Evolutionary conservation across 257 asterid species (phyloP).

Genomic region (Phtheirospermum japonicum): DNA sequence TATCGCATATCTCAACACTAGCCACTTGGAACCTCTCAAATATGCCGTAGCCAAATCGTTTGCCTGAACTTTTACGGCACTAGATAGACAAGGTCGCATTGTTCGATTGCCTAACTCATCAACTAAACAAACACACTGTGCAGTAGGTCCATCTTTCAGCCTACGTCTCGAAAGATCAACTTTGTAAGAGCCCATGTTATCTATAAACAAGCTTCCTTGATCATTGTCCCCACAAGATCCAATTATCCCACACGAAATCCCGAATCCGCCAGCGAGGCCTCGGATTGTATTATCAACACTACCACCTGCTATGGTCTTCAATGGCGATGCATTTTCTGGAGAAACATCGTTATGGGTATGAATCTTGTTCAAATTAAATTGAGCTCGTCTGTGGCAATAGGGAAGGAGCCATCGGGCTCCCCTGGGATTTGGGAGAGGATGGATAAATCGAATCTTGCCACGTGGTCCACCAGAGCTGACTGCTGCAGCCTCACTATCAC

Average conservation of each 20-base stretch:
- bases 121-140: slow-evolving; percentile 98
- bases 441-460: slow-evolving; percentile 76
- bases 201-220: slow-evolving; percentile 69
- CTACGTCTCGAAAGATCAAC: slow-evolving; percentile 80
- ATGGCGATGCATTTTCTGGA: slow-evolving; percentile 40
- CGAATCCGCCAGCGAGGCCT: slow-evolving; percentile 91
- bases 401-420: slow-evolving; percentile 94
- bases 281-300: slow-evolving; percentile 93
- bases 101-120: slow-evolving; percentile 93
- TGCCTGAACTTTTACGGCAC: slow-evolving; percentile 91
- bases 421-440: slow-evolving; percentile 89
- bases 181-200: slow-evolving; percentile 67
- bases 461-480: slow-evolving; percentile 86
- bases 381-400: slow-evolving; percentile 76
- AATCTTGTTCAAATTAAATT: slow-evolving; percentile 65
- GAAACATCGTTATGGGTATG: slow-evolving; percentile 46
- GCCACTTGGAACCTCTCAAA: slow-evolving; percentile 96
- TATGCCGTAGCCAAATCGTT: slow-evolving; percentile 66
- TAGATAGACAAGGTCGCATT: slow-evolving; percentile 92
- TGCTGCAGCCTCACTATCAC: slow-evolving; percentile 79
- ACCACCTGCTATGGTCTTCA: slow-evolving; percentile 95
- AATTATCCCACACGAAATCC: slow-evolving; percentile 78
- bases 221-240: slow-evolving; percentile 94
- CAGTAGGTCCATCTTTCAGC: slow-evolving; percentile 70
- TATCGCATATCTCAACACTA: slow-evolving; percentile 82